Conservation (phyloP, 768 basidiomycete genomes). For the Russula brevipes region DNA sequence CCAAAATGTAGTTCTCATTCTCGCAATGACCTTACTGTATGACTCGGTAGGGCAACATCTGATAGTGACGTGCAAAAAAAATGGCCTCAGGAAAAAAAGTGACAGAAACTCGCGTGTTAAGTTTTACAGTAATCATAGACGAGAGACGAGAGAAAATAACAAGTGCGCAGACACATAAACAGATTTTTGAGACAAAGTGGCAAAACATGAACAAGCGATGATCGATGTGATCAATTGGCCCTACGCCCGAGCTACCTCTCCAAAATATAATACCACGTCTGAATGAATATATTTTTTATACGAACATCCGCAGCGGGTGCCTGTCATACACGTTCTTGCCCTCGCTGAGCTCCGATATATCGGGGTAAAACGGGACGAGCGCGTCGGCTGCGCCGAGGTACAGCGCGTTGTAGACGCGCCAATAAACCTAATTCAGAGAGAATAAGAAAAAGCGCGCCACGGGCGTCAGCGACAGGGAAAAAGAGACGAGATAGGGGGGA, state of each 20-base stretch:
- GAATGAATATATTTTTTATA: constrained; percentile 36
- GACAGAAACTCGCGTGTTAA: not conserved
- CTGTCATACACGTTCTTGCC: constrained; percentile 84
- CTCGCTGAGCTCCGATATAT: constrained; percentile 85
- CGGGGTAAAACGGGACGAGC: constrained; percentile 93
- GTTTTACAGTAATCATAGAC: constrained; percentile 9
- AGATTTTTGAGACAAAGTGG: not conserved
- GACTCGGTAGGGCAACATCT: too few relatives aligned
- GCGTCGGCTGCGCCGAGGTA: constrained; percentile 90
- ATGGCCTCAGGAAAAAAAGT: not conserved
- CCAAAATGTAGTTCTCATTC: too few relatives aligned
- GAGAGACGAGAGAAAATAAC: not conserved
- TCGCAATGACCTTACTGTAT: too few relatives aligned
- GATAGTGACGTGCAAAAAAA: too few relatives aligned
- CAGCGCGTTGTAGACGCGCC: constrained; percentile 92
- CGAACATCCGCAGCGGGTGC: constrained; percentile 78
- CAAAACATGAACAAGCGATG: not conserved
- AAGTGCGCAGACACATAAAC: not conserved
- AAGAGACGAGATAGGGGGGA: not conserved
- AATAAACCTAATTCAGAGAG: constrained; percentile 53
- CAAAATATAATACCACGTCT: too few relatives aligned
- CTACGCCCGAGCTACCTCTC: too few relatives aligned
- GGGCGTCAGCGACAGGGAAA: too few relatives aligned
- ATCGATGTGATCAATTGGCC: too few relatives aligned
- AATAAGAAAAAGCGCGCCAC: not conserved